Conservation (phyloP, 352 stramenopile species). For the Phytophthora cryptogea region DNA sequence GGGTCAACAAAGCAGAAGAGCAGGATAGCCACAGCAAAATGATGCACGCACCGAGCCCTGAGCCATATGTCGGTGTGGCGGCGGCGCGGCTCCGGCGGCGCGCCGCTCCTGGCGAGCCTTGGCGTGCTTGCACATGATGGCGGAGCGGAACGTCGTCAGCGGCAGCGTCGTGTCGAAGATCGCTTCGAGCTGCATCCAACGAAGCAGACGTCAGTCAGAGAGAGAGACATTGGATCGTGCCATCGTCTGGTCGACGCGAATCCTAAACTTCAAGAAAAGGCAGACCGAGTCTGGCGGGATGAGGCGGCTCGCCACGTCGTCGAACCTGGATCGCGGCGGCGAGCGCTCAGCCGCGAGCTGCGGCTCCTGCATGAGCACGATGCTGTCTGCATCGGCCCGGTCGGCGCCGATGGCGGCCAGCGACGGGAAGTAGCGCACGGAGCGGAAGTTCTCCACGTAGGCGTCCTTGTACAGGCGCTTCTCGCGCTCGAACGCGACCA, state of each 20-base stretch:
- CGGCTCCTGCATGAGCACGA: slow-evolving; percentile 69
- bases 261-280: slow-evolving; percentile 27
- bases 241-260: slow-evolving; percentile 33
- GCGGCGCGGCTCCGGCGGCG: slow-evolving; percentile 1
- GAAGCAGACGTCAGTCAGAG: slow-evolving; percentile 25
- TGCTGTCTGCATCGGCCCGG: slow-evolving; percentile 54
- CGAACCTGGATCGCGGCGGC: slow-evolving; percentile 24
- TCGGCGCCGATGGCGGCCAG: slow-evolving; percentile 56
- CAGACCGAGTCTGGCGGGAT: slow-evolving; percentile 57
- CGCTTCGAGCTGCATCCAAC: slow-evolving; percentile 45
- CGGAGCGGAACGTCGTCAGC: slow-evolving; percentile 59
- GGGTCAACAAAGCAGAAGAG: slow-evolving; percentile 1
- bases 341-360: slow-evolving; percentile 8
- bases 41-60: slow-evolving; percentile 16
- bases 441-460: slow-evolving; percentile 72
- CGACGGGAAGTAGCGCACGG: slow-evolving; percentile 76
- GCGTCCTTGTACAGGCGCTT: slow-evolving; percentile 82
- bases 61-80: slow-evolving; percentile 1
- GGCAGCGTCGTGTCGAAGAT: slow-evolving; percentile 65
- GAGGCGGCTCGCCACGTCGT: slow-evolving; percentile 55
- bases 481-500: slow-evolving; percentile 69
- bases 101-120: slow-evolving; percentile 43
- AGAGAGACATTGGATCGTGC: slow-evolving; percentile 2
- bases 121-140: slow-evolving; percentile 71
- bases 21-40: neutral